Conservation (phyloP, 495 filamentous ascomycete genomes). For the Choiromyces venosus region DNA sequence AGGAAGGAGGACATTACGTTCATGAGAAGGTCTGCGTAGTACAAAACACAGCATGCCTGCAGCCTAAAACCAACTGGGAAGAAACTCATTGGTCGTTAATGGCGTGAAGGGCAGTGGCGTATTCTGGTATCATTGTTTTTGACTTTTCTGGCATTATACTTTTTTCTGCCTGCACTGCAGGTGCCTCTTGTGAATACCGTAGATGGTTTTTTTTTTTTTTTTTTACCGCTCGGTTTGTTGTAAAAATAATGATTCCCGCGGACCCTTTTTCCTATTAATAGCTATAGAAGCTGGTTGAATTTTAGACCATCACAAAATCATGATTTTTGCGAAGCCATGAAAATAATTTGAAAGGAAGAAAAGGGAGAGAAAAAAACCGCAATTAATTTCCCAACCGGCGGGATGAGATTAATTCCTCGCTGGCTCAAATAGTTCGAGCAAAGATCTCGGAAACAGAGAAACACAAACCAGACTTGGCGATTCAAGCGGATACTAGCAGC, state of each 20-base stretch:
- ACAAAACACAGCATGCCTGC: neutral
- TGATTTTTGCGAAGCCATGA: neutral
- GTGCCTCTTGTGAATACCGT: neutral
- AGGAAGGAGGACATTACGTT: conserved; percentile 16
- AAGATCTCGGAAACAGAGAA: neutral
- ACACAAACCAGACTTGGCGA: neutral
- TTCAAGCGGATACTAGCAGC: neutral
- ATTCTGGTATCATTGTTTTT: neutral
- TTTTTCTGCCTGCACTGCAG: too few relatives aligned
- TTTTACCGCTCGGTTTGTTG: neutral
- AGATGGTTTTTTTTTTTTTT: too few relatives aligned
- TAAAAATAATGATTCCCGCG: neutral
- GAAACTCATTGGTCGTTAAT: neutral
- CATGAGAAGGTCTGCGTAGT: conserved; percentile 1
- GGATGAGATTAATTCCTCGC: too few relatives aligned
- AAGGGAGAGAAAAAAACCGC: neutral
- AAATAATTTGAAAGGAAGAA: neutral
- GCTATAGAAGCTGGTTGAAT: neutral
- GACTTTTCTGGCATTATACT: neutral
- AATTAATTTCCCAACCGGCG: neutral
- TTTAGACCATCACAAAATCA: neutral
- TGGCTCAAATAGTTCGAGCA: neutral
- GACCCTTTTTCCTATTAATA: neutral
- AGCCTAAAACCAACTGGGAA: neutral
- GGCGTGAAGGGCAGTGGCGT: neutral